These are phyloP conservation scores for Noccaea caerulescens DNA, from an alignment of 345 rosid species.

Conservation along the genomic window DNA sequence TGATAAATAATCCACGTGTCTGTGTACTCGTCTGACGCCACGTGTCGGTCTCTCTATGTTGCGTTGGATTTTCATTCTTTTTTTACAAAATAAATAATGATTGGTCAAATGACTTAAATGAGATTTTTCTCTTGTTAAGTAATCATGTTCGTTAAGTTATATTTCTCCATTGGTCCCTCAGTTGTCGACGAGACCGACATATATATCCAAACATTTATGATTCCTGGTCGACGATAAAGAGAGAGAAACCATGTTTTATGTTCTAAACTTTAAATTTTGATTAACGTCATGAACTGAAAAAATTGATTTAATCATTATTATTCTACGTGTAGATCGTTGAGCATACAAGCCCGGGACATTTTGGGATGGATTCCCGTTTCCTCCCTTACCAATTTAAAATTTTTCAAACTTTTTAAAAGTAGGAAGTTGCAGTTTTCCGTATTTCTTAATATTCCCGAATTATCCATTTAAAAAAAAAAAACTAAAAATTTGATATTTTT, in stretches of 20 bases:
- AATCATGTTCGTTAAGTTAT: conserved; percentile 32
- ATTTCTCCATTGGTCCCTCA: conserved; percentile 33
- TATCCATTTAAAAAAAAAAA: too few species aligned
- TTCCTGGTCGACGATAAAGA: background rate
- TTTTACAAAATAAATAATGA: conserved; percentile 8
- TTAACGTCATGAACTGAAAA: background rate
- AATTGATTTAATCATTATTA: background rate
- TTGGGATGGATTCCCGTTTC: too few species aligned
- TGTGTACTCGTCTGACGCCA: background rate
- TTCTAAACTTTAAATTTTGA: background rate
- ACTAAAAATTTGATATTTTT: too few species aligned
- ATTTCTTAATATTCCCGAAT: too few species aligned
- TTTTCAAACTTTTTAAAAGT: too few species aligned
- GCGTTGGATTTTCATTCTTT: background rate
- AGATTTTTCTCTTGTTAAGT: conserved; percentile 7
- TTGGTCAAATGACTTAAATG: conserved; percentile 11
- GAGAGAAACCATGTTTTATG: background rate
- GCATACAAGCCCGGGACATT: background rate
- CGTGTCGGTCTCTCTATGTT: conserved; percentile 14
- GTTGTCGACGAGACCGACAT: conserved; percentile 35
- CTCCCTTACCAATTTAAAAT: too few species aligned
- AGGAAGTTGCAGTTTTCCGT: too few species aligned
- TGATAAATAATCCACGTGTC: conserved; percentile 21
- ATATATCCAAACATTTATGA: conserved; percentile 7
- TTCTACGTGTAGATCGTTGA: conserved; percentile 33